Conservation (phyloP, 2,329 filamentous ascomycete species). For the Chaetomium sp. region DNA sequence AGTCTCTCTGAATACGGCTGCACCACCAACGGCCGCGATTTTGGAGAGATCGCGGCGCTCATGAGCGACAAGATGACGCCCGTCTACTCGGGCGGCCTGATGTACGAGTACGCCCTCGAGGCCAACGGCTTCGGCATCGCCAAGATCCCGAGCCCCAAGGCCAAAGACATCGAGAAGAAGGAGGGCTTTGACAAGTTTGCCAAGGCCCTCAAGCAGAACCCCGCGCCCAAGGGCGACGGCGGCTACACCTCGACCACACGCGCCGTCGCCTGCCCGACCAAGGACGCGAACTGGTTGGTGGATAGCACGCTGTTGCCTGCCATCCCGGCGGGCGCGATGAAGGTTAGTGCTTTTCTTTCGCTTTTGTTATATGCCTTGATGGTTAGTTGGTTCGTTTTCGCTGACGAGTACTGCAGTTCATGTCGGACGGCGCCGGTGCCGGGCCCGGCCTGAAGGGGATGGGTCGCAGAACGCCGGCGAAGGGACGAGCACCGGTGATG, state of each 20-base stretch:
- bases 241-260: slow-evolving; percentile 53
- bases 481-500: slow-evolving; percentile 48
- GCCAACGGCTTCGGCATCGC: slow-evolving; percentile 80
- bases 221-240: slow-evolving; percentile 54
- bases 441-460: slow-evolving; percentile 54
- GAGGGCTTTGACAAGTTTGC: slow-evolving; percentile 64
- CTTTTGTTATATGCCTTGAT: background rate
- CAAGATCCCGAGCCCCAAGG: slow-evolving; percentile 57
- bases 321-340: slow-evolving; percentile 54
- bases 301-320: slow-evolving; percentile 52
- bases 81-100: slow-evolving; percentile 93
- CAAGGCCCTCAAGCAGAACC: slow-evolving; percentile 51
- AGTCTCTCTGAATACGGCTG: slow-evolving; percentile 91
- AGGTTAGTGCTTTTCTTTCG: slow-evolving; percentile 14
- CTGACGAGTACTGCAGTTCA: slow-evolving; percentile 44
- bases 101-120: slow-evolving; percentile 92
- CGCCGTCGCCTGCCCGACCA: slow-evolving; percentile 52
- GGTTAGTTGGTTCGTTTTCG: background rate
- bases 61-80: slow-evolving; percentile 80
- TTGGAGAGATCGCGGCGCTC: slow-evolving; percentile 75
- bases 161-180: slow-evolving; percentile 46
- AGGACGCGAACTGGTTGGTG: slow-evolving; percentile 54
- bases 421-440: slow-evolving; percentile 55
- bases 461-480: slow-evolving; percentile 56
- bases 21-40: slow-evolving; percentile 76